A percentile compares a stretch with the other conserved stretches of the same genome.
These are phyloP conservation scores for Aspergillus sp. DNA, from an alignment of 2,329 filamentous ascomycete species.

Conservation along the genomic window DNA sequence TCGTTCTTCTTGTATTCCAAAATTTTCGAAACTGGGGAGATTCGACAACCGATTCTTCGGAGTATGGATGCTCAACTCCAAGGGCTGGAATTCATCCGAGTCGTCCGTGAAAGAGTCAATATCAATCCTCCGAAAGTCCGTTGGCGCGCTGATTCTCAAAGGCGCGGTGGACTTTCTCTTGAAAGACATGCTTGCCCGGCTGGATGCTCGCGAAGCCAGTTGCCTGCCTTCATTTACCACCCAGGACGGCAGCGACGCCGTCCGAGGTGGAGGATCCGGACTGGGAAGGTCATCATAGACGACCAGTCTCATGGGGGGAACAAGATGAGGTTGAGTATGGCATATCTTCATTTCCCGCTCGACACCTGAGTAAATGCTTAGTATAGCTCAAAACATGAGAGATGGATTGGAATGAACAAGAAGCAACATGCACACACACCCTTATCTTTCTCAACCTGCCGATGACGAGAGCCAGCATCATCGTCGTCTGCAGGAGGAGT, in stretches of 20 bases:
- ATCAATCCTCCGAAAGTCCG: slow-evolving; percentile 37
- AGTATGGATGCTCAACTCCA: slow-evolving; percentile 45
- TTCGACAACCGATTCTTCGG: slow-evolving; percentile 41
- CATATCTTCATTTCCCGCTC: slow-evolving; percentile 42
- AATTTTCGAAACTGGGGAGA: slow-evolving; percentile 39
- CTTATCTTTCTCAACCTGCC: slow-evolving; percentile 16
- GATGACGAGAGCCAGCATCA: slow-evolving; percentile 19
- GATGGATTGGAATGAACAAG: too few species aligned
- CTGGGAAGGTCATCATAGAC: slow-evolving; percentile 38
- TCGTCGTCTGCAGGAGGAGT: slow-evolving; percentile 17
- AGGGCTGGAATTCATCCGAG: slow-evolving; percentile 30
- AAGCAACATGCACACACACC: slow-evolving; percentile 7
- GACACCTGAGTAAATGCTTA: slow-evolving; percentile 23
- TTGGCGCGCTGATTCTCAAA: slow-evolving; percentile 38
- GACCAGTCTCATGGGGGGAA: slow-evolving; percentile 42
- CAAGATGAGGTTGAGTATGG: slow-evolving; percentile 42
- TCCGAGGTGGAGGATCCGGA: slow-evolving; percentile 22
- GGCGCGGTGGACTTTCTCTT: slow-evolving; percentile 28
- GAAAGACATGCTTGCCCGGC: slow-evolving; percentile 36
- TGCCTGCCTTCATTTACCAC: slow-evolving; percentile 31
- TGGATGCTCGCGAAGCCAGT: slow-evolving; percentile 34
- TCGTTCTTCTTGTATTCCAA: slow-evolving; percentile 26
- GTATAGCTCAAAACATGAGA: not conserved
- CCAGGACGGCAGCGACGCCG: slow-evolving; percentile 37
- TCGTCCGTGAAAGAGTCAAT: slow-evolving; percentile 20